phyloP scores from a whole-genome alignment of 2,329 filamentous ascomycete species.

The Arthrobotrys sphaeroides region DNA sequence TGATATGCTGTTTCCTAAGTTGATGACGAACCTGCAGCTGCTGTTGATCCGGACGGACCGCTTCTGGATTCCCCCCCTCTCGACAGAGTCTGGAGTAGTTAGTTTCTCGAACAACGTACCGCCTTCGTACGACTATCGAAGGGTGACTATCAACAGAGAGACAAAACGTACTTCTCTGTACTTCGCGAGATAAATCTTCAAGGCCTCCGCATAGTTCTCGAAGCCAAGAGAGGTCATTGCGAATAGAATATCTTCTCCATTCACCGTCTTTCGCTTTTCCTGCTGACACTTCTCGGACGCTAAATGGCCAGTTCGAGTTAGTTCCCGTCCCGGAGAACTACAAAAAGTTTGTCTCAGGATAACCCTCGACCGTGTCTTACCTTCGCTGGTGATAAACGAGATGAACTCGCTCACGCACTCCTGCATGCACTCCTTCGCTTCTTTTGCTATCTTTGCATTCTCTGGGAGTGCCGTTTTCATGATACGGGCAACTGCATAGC shows the following conservation, averaged over 20 bases:
- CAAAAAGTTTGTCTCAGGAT: slow-evolving; percentile 39
- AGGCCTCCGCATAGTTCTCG: slow-evolving; percentile 96
- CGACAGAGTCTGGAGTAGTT: slow-evolving; percentile 48
- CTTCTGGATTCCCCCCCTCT: slow-evolving; percentile 52
- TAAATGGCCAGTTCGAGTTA: slow-evolving; percentile 61
- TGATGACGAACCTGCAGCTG: slow-evolving; percentile 55
- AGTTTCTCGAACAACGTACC: slow-evolving; percentile 34
- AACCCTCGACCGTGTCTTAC: slow-evolving; percentile 66
- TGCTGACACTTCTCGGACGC: slow-evolving; percentile 99
- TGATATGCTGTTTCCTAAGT: slow-evolving; percentile 44
- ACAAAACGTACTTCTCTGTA: slow-evolving; percentile 88
- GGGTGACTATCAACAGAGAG: not conserved
- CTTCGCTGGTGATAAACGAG: slow-evolving; percentile 99
- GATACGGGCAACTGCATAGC: slow-evolving; percentile 87
- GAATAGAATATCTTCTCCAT: slow-evolving; percentile 97
- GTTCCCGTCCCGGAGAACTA: slow-evolving; percentile 24
- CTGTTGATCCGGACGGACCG: slow-evolving; percentile 54
- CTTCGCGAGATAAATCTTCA: slow-evolving; percentile 97
- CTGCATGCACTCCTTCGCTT: slow-evolving; percentile 99
- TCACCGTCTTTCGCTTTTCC: slow-evolving; percentile 98
- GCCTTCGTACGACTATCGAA: not conserved
- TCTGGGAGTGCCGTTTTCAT: slow-evolving; percentile 98
- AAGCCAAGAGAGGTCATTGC: slow-evolving; percentile 99
- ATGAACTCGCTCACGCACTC: slow-evolving; percentile 99
- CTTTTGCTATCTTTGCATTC: slow-evolving; percentile 98